Evolutionary conservation across 2,329 filamentous ascomycete species (phyloP), one percentile per base, ranked within the genome.

Genomic region (Alternaria sp.): DNA sequence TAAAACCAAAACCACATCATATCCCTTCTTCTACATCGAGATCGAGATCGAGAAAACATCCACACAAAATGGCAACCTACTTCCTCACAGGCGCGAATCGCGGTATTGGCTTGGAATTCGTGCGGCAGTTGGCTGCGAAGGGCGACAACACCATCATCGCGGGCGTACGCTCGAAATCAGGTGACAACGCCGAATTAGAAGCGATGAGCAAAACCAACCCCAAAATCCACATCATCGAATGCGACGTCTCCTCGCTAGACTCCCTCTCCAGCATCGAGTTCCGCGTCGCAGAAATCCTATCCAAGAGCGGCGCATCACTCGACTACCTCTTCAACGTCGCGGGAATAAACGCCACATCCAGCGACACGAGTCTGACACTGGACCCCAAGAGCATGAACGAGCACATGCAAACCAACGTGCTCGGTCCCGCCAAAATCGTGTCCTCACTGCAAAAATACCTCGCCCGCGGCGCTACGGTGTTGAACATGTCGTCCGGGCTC

Each of bases 401-500:
- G n/a, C 80, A 84, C 52, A 80, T 86, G 53, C 71, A 77, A 25
- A 72, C 80, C 65, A 85, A 86, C 58, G 83, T 85, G 4, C 58
- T 85, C 17, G 84, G 84, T 0, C 84, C 84, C 0, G 83, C 83
- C 1, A 83, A 83, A 60, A 77, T 81, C 7, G 78, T 83, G 0
- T 76, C 84, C 67, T 75, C 77, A 2, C 65, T 85, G 0, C 57
- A 65, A 12, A 67, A 63, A 26, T 72, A 78, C n/a, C 63, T 81
- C 1, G 72, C 73, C 6, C 47, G 71, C 1, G 70, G 73, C 9
- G 78, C 74, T 4, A 67, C 74, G 5, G 73, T 80, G 4, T 59
- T 81, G 67, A 81, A 80, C 62, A 71, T 80, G 71, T 71, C 73
- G 12, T 73, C 67, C 15, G 79, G 78, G 3, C 66, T 81, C 4